Conservation (phyloP, 2,329 filamentous ascomycete species). For the Phoma sp. region DNA sequence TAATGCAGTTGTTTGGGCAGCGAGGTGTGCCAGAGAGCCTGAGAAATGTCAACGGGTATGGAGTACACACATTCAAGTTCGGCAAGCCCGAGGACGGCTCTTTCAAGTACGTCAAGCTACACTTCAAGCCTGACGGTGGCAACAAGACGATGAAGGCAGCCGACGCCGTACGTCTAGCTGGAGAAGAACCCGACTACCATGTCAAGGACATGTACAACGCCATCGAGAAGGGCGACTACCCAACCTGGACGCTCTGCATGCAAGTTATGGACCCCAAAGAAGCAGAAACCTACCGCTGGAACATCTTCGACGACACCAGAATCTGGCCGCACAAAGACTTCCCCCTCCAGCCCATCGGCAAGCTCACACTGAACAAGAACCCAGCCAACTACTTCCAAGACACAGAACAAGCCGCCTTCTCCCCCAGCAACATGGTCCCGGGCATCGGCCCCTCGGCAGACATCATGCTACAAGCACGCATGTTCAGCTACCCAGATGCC, state of each 20-base stretch:
- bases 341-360: slow-evolving; percentile 58
- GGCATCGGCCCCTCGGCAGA: slow-evolving; percentile 69
- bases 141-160: slow-evolving; percentile 52
- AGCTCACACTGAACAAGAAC: slow-evolving; percentile 60
- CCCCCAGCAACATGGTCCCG: slow-evolving; percentile 68
- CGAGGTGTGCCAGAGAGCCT: slow-evolving; percentile 57
- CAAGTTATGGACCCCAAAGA: slow-evolving; percentile 62
- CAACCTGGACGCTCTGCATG: slow-evolving; percentile 60
- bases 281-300: slow-evolving; percentile 55
- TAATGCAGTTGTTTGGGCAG: slow-evolving; percentile 61
- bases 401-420: slow-evolving; percentile 72
- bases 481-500: slow-evolving; percentile 69
- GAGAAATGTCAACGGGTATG: slow-evolving; percentile 56
- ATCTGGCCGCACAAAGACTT: slow-evolving; percentile 60
- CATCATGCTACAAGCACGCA: slow-evolving; percentile 65
- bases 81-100: slow-evolving; percentile 49
- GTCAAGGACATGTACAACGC: slow-evolving; percentile 52
- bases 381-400: slow-evolving; percentile 72
- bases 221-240: slow-evolving; percentile 55
- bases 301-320: slow-evolving; percentile 65
- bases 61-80: slow-evolving; percentile 55
- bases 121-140: slow-evolving; percentile 58
- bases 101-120: slow-evolving; percentile 59
- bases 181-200: slow-evolving; percentile 48
- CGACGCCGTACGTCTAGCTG: slow-evolving; percentile 45